These are phyloP conservation scores for Citrullus mucosospermus DNA, from an alignment of 306 rosid species.

Conservation along the genomic window DNA sequence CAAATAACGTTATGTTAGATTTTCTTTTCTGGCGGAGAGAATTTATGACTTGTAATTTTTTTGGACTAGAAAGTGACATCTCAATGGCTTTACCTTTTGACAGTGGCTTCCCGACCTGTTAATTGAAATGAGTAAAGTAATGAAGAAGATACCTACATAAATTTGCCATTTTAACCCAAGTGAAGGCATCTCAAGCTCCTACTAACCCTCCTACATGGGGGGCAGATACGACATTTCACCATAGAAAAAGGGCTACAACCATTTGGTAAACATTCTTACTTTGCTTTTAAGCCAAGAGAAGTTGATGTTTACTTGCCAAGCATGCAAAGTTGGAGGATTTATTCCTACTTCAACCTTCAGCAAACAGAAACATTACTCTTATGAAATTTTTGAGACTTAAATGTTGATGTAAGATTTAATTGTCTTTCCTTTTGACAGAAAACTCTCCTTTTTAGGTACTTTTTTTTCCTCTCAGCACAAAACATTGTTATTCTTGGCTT, in stretches of 20 bases:
- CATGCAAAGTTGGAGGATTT: conserved; percentile 37
- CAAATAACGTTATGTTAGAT: neutral
- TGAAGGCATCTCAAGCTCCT: conserved; percentile 1
- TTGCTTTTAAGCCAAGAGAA: conserved; percentile 60
- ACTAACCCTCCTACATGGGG: neutral
- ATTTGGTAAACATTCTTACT: conserved; percentile 21
- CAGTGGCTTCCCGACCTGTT: conserved; percentile 21
- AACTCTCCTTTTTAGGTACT: neutral
- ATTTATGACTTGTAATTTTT: neutral
- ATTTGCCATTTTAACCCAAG: conserved; percentile 9
- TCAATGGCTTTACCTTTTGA: conserved; percentile 18
- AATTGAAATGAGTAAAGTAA: conserved; percentile 24
- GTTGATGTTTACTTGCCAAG: conserved; percentile 41
- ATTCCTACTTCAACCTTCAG: conserved; percentile 10
- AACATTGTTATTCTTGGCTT: neutral
- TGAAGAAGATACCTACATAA: conserved; percentile 14
- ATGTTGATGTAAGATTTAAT: neutral
- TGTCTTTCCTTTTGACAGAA: neutral
- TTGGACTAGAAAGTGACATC: neutral
- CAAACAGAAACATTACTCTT: conserved; percentile 1
- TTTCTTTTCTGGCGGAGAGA: too few species aligned
- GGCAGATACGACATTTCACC: conserved; percentile 18
- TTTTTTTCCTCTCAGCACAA: neutral
- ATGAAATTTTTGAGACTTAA: neutral
- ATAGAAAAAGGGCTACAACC: conserved; percentile 1